Percentiles rank a stretch among this genome's conserved stretches.
Evolutionary conservation across 2,329 filamentous ascomycete genomes (phyloP).

Genomic region (Harringtonia aguacate): DNA sequence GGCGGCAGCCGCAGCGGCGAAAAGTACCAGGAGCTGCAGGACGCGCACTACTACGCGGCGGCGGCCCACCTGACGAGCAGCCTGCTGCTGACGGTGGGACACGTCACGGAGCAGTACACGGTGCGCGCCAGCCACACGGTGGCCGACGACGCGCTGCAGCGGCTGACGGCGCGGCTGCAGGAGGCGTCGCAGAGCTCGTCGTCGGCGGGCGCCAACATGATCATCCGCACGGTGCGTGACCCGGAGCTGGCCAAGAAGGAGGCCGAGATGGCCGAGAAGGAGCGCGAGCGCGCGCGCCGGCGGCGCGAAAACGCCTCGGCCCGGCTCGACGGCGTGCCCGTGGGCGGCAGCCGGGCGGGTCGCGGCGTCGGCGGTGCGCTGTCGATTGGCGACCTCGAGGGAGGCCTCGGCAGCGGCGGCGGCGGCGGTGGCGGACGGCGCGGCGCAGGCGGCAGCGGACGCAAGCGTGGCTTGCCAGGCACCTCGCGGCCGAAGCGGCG

Average conservation of each 20-base stretch:
- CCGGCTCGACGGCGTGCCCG: constrained; percentile 48
- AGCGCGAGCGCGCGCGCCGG: constrained; percentile 55
- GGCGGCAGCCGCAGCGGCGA: neutral
- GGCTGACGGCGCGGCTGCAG: constrained; percentile 56
- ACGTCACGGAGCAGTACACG: constrained; percentile 62
- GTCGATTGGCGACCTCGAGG: constrained; percentile 61
- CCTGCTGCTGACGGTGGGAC: constrained; percentile 61
- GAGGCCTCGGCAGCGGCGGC: constrained; percentile 20
- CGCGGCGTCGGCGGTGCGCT: constrained; percentile 41
- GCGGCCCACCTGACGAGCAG: constrained; percentile 59
- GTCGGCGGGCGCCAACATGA: constrained; percentile 46
- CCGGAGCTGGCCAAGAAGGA: constrained; percentile 65
- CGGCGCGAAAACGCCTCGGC: constrained; percentile 57
- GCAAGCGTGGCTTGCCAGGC: constrained; percentile 41
- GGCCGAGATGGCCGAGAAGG: constrained; percentile 65
- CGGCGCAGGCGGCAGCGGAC: constrained; percentile 28
- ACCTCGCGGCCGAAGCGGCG: constrained; percentile 40
- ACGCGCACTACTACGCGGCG: constrained; percentile 67
- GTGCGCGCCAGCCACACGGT: constrained; percentile 57
- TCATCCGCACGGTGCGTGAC: constrained; percentile 61
- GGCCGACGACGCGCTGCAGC: constrained; percentile 61
- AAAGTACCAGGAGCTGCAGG: constrained; percentile 52
- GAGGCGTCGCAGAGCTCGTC: constrained; percentile 44
- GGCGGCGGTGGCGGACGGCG: no score
- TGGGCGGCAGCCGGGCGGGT: constrained; percentile 22